Conservation (phyloP, 164 flowering plant species). For the Nymphaea colorata region DNA sequence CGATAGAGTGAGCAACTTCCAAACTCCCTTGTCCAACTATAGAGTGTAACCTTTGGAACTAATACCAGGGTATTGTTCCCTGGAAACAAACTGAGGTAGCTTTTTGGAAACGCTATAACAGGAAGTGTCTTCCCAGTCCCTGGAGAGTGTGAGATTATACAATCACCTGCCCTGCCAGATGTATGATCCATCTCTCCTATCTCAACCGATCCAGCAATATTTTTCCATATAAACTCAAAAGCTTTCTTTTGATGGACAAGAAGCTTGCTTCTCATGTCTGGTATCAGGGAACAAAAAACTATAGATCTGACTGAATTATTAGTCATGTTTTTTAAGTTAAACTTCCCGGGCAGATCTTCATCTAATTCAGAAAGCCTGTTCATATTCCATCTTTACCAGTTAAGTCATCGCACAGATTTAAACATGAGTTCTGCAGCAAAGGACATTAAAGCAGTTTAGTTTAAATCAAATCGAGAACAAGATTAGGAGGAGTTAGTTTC, state of each 20-base stretch:
- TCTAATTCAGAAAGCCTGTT: neutral
- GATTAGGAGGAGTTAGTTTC: neutral
- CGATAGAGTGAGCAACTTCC: too few relatives aligned
- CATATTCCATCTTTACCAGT: neutral
- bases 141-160: conserved; percentile 89
- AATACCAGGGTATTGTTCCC: conserved; percentile 70
- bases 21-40: conserved; percentile 83
- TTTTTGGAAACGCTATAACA: conserved; percentile 74
- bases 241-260: conserved; percentile 78
- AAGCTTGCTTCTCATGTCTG: conserved; percentile 45
- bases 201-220: conserved; percentile 63
- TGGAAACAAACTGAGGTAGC: conserved; percentile 78
- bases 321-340: conserved; percentile 10
- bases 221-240: conserved; percentile 83
- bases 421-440: neutral
- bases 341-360: neutral
- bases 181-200: conserved; percentile 43
- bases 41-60: conserved; percentile 85
- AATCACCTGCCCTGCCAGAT: conserved; percentile 52
- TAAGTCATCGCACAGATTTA: neutral
- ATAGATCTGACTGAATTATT: conserved; percentile 24
- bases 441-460: neutral
- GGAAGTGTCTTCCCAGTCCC: conserved; percentile 93
- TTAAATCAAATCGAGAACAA: neutral
- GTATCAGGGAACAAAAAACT: conserved; percentile 73